phyloP scores from a whole-genome alignment of 1,139 yeast genomes.

The Pichia sp. region DNA sequence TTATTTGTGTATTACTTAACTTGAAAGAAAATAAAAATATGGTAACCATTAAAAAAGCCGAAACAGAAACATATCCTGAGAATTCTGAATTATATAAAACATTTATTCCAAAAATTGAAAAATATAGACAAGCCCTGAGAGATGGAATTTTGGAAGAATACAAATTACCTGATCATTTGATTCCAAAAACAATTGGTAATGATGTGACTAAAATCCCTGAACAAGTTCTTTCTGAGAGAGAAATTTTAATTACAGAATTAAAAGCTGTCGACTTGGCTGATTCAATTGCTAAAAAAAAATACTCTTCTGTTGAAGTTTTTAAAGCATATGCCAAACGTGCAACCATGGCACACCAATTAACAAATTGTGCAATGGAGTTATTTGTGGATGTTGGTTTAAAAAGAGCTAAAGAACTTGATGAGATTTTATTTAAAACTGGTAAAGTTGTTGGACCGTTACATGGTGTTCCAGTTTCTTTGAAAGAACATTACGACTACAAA shows the following conservation, averaged over 20 bases:
- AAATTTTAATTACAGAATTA: slow-evolving; percentile 33
- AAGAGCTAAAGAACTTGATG: slow-evolving; percentile 32
- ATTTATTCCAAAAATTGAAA: slow-evolving; percentile 23
- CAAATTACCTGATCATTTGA: slow-evolving; percentile 17
- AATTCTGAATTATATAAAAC: slow-evolving; percentile 17
- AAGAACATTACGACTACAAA: slow-evolving; percentile 56
- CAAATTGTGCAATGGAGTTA: slow-evolving; percentile 51
- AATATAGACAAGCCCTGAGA: slow-evolving; percentile 17
- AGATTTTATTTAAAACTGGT: slow-evolving; percentile 32
- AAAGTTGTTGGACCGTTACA: slow-evolving; percentile 42
- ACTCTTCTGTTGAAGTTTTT: slow-evolving; percentile 42
- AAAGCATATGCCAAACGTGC: slow-evolving; percentile 50
- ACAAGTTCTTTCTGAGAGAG: slow-evolving; percentile 28
- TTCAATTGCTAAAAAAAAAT: slow-evolving; percentile 32
- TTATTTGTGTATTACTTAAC: too few relatives aligned
- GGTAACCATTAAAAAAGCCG: too few relatives aligned
- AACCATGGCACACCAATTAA: slow-evolving; percentile 40
- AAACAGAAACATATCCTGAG: slow-evolving; percentile 12
- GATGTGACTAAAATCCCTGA: slow-evolving; percentile 35
- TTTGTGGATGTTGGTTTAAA: slow-evolving; percentile 39
- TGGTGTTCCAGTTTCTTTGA: slow-evolving; percentile 48
- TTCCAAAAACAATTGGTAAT: slow-evolving; percentile 23
- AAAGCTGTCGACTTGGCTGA: slow-evolving; percentile 34
- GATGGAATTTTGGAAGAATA: slow-evolving; percentile 22
- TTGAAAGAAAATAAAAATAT: too few relatives aligned